Conservation (phyloP, 106 monocot genomes). For the Xerophyta viscosa region DNA sequence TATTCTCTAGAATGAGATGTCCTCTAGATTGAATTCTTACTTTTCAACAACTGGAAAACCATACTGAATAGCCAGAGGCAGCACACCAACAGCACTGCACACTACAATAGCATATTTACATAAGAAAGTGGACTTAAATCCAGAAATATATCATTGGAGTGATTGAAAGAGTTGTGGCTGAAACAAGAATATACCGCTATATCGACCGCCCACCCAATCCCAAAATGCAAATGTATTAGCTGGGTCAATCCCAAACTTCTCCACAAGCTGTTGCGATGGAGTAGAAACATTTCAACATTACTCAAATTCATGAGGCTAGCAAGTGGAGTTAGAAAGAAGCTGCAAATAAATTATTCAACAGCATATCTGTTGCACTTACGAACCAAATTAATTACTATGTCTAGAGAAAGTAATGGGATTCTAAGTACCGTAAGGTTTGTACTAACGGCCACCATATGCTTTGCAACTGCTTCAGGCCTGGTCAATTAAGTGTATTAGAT, state of each 20-base stretch:
- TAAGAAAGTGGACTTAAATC: too few species aligned
- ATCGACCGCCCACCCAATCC: conserved; percentile 99
- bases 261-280: conserved; percentile 84
- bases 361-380: too few species aligned
- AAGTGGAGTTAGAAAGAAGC: too few species aligned
- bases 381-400: too few species aligned
- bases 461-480: conserved; percentile 82
- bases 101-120: conserved; percentile 67
- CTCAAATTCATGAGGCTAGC: too few species aligned
- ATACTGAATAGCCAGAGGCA: conserved; percentile 93
- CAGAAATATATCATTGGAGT: too few species aligned
- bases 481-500: neutral
- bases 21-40: conserved; percentile 29
- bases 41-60: conserved; percentile 83
- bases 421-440: conserved; percentile 74
- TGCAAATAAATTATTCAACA: too few species aligned
- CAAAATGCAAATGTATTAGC: conserved; percentile 93
- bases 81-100: conserved; percentile 98
- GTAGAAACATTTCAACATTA: too few species aligned
- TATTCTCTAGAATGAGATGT: neutral
- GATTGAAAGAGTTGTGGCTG: too few species aligned
- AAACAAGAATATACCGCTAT: too few species aligned
- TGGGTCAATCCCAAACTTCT: conserved; percentile 92
- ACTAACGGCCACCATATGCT: conserved; percentile 99
- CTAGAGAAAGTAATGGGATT: neutral